These are phyloP conservation scores for Chalaropsis thielavioides DNA, from an alignment of 2,329 filamentous ascomycete genomes.

Conservation along the genomic window DNA sequence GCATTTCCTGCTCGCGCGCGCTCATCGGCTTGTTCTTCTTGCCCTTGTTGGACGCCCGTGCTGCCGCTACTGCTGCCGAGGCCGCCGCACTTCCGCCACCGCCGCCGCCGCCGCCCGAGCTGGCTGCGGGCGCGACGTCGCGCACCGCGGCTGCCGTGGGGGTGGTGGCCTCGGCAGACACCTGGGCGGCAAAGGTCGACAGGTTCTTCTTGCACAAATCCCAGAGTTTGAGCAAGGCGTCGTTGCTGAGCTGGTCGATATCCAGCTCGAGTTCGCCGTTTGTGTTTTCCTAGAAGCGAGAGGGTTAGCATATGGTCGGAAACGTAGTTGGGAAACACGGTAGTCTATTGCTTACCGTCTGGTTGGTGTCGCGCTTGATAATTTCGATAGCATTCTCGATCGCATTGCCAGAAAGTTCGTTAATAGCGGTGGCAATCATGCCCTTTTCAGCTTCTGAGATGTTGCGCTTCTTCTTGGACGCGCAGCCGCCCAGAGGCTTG, in stretches of 20 bases:
- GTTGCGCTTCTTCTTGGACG: constrained; percentile 37
- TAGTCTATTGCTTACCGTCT: constrained; percentile 42
- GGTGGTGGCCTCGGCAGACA: background rate
- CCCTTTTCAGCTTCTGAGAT: constrained; percentile 76
- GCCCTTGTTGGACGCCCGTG: constrained; percentile 34
- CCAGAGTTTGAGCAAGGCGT: constrained; percentile 40
- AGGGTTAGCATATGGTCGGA: constrained; percentile 10
- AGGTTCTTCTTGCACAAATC: constrained; percentile 32
- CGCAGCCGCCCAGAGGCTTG: constrained; percentile 27
- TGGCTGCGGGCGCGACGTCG: constrained; percentile 19
- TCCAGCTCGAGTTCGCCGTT: constrained; percentile 46
- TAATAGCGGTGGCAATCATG: constrained; percentile 74
- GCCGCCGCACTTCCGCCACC: constrained; percentile 17
- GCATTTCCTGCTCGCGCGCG: constrained; percentile 52
- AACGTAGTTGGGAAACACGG: constrained; percentile 19
- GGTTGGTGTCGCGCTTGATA: constrained; percentile 74
- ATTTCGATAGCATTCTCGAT: constrained; percentile 73
- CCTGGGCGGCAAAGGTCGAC: constrained; percentile 25
- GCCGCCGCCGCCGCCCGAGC: constrained; percentile 20
- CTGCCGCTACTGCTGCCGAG: constrained; percentile 20
- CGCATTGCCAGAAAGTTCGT: constrained; percentile 61
- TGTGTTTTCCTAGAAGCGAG: constrained; percentile 36
- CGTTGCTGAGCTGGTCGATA: constrained; percentile 41
- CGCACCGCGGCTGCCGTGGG: constrained; percentile 20
- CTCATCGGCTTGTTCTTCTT: constrained; percentile 68